Evolutionary conservation across 805 yeast species (phyloP), one percentile per base, ranked within the genome.

Genomic region (Candida ovalis): DNA sequence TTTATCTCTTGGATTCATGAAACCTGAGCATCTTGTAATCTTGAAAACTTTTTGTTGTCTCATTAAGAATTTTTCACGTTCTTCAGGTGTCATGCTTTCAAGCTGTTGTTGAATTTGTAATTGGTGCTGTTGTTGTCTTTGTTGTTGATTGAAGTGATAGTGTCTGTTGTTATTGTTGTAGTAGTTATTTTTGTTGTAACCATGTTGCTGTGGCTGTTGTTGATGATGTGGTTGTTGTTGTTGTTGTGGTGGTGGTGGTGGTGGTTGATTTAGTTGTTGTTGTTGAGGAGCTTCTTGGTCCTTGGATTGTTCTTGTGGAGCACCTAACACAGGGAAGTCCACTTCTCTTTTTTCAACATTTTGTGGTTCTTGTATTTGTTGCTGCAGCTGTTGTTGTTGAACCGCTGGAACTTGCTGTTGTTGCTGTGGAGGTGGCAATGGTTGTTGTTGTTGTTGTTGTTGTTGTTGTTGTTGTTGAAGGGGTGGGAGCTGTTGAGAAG

Each of bases 1-100:
- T 71, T 91, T 91, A 67, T 94, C 99, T 71, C 92, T 87, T 49
- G 96, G 96, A 60, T 90, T 88, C 99, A 94, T 94, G 54, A 94
- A 81, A 54, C 97, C 97, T 25, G 94, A 86, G 71, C 84, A 88
- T 61, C 81, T 82, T 62, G 86, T 76, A 59, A 89, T 87, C 54
- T 85, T 77, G 42, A 82, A 76, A 44, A 86, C 90, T 64, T 87
- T 86, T 50, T 82, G 84, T 54, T 84, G 88, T 71, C 94, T 83
- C 42, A 72, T 73, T 47, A 81, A 77, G 47, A 82, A 72, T 56
- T 81, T 77, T 54, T 80, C 84, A 63, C 84, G 84, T 62, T 86
- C 91, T 60, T 85, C 92, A 7, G 86, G 87, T 38, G 85, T 73
- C 59, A 84, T 69, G 25, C 73, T 75, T 57, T 69, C 68, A 45